These are phyloP conservation scores for Colletotrichum lini DNA, from an alignment of 2,329 filamentous ascomycete genomes.

Conservation along the genomic window DNA sequence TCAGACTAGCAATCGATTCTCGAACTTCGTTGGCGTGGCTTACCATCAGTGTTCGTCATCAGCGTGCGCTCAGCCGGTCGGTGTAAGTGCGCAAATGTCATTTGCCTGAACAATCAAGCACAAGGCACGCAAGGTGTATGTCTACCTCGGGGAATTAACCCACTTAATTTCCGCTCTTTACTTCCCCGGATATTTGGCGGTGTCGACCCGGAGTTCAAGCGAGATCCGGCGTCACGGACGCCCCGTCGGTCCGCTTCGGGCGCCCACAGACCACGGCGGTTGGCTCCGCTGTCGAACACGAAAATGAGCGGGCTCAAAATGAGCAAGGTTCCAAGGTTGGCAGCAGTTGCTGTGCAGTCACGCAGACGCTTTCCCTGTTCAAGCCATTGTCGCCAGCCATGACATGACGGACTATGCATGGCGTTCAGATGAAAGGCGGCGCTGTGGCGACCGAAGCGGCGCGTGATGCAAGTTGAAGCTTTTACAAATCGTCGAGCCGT, in stretches of 20 bases:
- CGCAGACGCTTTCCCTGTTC: constrained; percentile 18
- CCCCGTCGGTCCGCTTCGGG: constrained; percentile 13
- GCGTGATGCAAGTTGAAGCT: neutral
- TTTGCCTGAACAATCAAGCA: neutral
- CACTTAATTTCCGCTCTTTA: neutral
- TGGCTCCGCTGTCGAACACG: constrained; percentile 26
- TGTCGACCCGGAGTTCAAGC: constrained; percentile 39
- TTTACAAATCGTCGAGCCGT: too few species aligned
- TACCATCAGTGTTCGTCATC: neutral
- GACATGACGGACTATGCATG: constrained; percentile 11
- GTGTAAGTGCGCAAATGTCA: neutral
- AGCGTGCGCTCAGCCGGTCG: neutral
- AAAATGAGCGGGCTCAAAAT: constrained; percentile 20
- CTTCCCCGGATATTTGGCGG: constrained; percentile 34
- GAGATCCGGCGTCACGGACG: constrained; percentile 17
- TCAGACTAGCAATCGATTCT: neutral
- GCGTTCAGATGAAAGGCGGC: constrained; percentile 15
- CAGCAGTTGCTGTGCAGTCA: constrained; percentile 19
- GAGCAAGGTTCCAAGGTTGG: constrained; percentile 1
- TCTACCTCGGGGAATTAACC: neutral
- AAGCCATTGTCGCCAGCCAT: constrained; percentile 8
- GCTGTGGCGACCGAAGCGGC: neutral
- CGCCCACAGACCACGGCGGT: neutral
- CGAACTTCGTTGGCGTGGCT: constrained; percentile 1
- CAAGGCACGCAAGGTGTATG: neutral